Evolutionary conservation across 441 rosid genomes (phyloP), one percentile per base, ranked within the genome.

Genomic region (Hura crepitans): DNA sequence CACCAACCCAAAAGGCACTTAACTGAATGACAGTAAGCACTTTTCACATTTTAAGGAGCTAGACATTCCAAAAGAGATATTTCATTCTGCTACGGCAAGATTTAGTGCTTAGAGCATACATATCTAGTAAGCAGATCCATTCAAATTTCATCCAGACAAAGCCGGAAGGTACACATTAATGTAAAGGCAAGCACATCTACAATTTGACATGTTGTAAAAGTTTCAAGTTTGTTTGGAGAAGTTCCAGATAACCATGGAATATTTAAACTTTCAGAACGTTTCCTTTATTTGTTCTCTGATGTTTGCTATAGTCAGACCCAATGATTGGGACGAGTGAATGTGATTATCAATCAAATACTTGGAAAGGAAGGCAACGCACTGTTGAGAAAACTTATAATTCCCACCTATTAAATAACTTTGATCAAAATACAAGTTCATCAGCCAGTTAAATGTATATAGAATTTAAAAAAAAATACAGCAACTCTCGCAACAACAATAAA

Each of bases 1-100:
- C 68, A 31, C 14, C 31, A 66, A 33, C 62, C 60, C 87, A 96
- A 22, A 22, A 22, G 11, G 56, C 18, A 55, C 39, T 49, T 25
- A 66, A 60, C 61, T 45, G 46, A 56, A 54, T 53, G 35, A 35
- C 33, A 65, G 15, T 35, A 9, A 58, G 68, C 46, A 46, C 46
- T 45, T 45, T 47, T 31, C 39, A 50, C 15, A 66, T 31, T 20
- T 18, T 39, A 66, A 13, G 14, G 47, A 22, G 65, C 65, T 39
- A 62, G 70, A 58, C 28, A 37, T 31, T 18, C 30, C 57, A 65
- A 39, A 31, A 56, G 13, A 43, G 0, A 17, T 10, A 23, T 61
- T 18, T 33, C 35, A 27, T 6, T 13, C 23, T 28, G 10, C 37
- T 1, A 11, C 9, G 30, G 22, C 28, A 27, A 71, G 6, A 37